A percentile compares a stretch with the other conserved stretches of the same genome.
Conservation (phyloP, 768 basidiomycete genomes). For the Russula earlei region DNA sequence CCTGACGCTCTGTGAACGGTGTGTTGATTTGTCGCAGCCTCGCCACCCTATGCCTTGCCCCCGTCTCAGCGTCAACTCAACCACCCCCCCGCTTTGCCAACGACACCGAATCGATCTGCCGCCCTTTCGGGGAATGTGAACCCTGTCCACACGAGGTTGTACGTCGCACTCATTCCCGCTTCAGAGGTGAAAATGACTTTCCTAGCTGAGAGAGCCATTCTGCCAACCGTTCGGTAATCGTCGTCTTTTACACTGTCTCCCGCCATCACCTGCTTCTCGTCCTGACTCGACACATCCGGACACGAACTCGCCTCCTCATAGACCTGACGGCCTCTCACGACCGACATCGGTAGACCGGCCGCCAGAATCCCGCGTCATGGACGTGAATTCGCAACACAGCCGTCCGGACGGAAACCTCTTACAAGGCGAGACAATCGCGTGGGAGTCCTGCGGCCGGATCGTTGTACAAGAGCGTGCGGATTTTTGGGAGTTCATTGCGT, state of each 20-base stretch:
- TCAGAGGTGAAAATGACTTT: neutral
- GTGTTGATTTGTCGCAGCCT: conserved; percentile 1
- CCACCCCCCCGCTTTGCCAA: conserved; percentile 4
- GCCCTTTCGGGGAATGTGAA: conserved; percentile 29
- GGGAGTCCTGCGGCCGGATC: conserved; percentile 91
- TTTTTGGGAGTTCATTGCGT: conserved; percentile 85
- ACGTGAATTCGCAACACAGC: neutral
- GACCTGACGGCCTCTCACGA: conserved; percentile 23
- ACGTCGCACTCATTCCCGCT: conserved; percentile 14
- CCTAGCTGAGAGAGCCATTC: conserved; percentile 74
- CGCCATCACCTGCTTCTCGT: conserved; percentile 1
- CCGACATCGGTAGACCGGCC: neutral
- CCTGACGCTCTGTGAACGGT: neutral
- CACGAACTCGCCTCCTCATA: neutral
- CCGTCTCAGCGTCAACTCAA: conserved; percentile 3
- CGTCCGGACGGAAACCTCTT: conserved; percentile 15
- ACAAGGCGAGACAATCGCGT: conserved; percentile 63
- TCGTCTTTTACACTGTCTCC: conserved; percentile 76
- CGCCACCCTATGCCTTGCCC: conserved; percentile 1
- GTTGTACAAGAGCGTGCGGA: conserved; percentile 69
- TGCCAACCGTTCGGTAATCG: conserved; percentile 96
- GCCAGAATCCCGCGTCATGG: conserved; percentile 11
- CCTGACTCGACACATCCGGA: conserved; percentile 13
- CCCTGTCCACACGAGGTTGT: conserved; percentile 37
- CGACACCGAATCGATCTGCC: conserved; percentile 20